phyloP scores from a whole-genome alignment of 805 yeast species.

The Pichia thaimueangensis region DNA sequence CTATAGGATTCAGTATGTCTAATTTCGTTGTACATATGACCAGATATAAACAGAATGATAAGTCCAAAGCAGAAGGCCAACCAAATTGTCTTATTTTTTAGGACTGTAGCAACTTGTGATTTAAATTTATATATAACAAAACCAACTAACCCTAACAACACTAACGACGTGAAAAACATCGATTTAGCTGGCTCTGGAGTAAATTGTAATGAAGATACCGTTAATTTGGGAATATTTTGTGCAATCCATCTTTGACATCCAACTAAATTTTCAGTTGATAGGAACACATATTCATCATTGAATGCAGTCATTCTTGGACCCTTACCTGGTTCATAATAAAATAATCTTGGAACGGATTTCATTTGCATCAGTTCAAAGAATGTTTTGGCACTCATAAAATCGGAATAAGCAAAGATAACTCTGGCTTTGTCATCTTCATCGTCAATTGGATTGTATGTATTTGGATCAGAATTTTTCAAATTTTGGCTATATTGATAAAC shows the following conservation, averaged over 20 bases:
- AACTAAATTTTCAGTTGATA: slow-evolving; percentile 35
- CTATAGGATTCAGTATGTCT: slow-evolving; percentile 63
- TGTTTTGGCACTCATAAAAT: slow-evolving; percentile 51
- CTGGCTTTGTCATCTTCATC: slow-evolving; percentile 24
- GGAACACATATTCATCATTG: slow-evolving; percentile 39
- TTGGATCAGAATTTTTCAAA: slow-evolving; percentile 26
- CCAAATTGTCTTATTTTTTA: slow-evolving; percentile 62
- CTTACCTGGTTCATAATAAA: slow-evolving; percentile 25
- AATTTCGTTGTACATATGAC: slow-evolving; percentile 90
- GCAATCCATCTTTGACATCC: slow-evolving; percentile 14
- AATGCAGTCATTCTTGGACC: slow-evolving; percentile 21
- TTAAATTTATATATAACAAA: slow-evolving; percentile 25
- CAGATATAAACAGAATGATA: slow-evolving; percentile 69
- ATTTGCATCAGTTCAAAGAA: slow-evolving; percentile 49
- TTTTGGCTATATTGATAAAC: slow-evolving; percentile 52
- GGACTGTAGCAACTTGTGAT: slow-evolving; percentile 32
- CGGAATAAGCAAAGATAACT: slow-evolving; percentile 69
- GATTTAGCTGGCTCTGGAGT: slow-evolving; percentile 4
- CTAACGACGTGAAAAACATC: slow-evolving; percentile 31
- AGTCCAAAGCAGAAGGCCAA: slow-evolving; percentile 56
- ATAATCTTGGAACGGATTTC: slow-evolving; percentile 74
- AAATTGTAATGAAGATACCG: slow-evolving; percentile 1
- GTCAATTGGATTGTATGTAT: slow-evolving; percentile 44
- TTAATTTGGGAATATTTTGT: slow-evolving; percentile 5
- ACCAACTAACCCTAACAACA: slow-evolving; percentile 26